Percentiles rank a stretch among this genome's conserved stretches.
Conservation (phyloP, 106 monocot species). For the Phalaenopsis aphrodite region DNA sequence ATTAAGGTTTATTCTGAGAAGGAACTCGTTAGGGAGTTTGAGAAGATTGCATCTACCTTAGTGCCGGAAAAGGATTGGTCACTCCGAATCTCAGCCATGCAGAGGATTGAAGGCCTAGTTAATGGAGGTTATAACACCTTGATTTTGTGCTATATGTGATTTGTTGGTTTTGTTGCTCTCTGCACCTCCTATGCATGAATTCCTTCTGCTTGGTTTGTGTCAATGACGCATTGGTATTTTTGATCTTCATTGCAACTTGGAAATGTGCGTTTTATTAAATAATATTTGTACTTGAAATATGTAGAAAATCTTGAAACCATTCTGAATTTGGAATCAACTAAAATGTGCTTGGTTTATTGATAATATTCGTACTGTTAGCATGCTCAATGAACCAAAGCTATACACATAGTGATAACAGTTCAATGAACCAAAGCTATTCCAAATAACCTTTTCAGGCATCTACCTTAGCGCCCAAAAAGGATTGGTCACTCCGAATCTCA, state of each 20-base stretch:
- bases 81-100: conserved; percentile 88
- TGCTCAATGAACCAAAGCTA: too few relatives aligned
- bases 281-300: too few relatives aligned
- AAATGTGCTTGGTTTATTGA: too few relatives aligned
- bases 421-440: too few relatives aligned
- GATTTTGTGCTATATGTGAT: background rate
- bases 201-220: background rate
- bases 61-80: conserved; percentile 99
- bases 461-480: too few relatives aligned
- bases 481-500: too few relatives aligned
- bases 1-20: conserved; percentile 93
- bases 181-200: background rate
- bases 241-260: background rate
- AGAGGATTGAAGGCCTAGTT: conserved; percentile 88
- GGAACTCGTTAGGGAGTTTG: conserved; percentile 82
- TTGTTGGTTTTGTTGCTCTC: background rate
- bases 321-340: too few relatives aligned
- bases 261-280: too few relatives aligned
- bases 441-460: too few relatives aligned
- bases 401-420: too few relatives aligned
- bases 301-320: too few relatives aligned
- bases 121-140: background rate
- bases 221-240: background rate
- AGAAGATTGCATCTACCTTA: conserved; percentile 82
- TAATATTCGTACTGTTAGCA: too few relatives aligned